Evolutionary conservation across 345 rosid species (phyloP).

Genomic region (Euphorbia lathyris): DNA sequence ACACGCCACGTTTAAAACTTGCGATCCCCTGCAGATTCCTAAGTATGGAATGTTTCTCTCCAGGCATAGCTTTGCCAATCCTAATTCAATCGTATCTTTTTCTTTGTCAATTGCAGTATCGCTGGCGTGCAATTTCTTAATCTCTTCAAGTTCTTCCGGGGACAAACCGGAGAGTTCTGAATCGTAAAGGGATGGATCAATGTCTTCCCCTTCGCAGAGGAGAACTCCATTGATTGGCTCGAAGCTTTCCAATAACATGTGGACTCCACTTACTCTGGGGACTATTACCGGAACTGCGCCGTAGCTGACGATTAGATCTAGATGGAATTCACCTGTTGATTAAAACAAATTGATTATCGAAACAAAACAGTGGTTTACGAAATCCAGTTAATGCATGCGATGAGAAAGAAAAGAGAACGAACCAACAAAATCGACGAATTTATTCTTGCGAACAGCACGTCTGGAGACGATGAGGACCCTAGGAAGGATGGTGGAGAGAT

Average conservation of each 20-base stretch:
- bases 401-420: background rate
- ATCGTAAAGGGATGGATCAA: conserved; percentile 63
- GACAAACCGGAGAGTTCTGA: conserved; percentile 40
- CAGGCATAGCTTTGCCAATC: conserved; percentile 57
- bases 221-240: conserved; percentile 93
- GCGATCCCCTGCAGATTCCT: conserved; percentile 74
- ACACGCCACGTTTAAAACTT: conserved; percentile 64
- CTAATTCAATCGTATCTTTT: conserved; percentile 56
- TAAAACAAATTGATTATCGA: no score
- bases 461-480: conserved; percentile 85
- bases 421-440: conserved; percentile 91
- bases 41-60: conserved; percentile 57
- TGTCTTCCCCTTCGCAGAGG: conserved; percentile 79
- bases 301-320: conserved; percentile 69
- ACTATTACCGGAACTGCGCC: conserved; percentile 92
- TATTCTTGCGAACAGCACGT: conserved; percentile 79
- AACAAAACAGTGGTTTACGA: no score
- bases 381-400: no score
- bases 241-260: conserved; percentile 75
- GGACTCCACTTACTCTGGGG: conserved; percentile 76
- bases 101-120: conserved; percentile 56
- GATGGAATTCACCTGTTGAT: conserved; percentile 77
- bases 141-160: conserved; percentile 50
- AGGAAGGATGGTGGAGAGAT: conserved; percentile 67
- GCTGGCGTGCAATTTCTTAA: conserved; percentile 37